Conservation (phyloP, 441 rosid species). For the Capsella rubella region DNA sequence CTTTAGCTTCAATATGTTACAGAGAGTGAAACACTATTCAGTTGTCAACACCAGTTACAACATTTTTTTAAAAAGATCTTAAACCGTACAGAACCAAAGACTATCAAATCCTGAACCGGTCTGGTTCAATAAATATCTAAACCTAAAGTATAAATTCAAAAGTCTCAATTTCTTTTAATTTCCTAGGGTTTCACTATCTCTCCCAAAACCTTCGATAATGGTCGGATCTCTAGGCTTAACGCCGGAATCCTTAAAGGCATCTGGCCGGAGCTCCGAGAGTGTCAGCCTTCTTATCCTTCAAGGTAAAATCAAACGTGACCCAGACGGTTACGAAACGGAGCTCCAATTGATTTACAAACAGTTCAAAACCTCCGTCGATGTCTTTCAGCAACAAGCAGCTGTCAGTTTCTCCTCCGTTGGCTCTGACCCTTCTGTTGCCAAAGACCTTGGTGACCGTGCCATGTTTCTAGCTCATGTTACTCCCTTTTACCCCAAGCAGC, state of each 20-base stretch:
- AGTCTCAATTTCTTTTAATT: not conserved
- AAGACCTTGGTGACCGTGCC: conserved; percentile 82
- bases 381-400: conserved; percentile 83
- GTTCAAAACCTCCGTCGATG: conserved; percentile 80
- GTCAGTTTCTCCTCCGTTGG: conserved; percentile 70
- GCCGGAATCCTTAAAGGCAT: conserved; percentile 69
- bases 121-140: conserved; percentile 28
- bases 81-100: conserved; percentile 7
- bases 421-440: conserved; percentile 66
- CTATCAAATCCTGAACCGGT: conserved; percentile 16
- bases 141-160: conserved; percentile 7
- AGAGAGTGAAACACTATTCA: not conserved
- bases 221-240: conserved; percentile 41
- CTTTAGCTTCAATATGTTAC: not conserved
- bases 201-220: conserved; percentile 30
- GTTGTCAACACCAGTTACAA: not conserved
- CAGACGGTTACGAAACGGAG: conserved; percentile 83
- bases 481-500: conserved; percentile 75
- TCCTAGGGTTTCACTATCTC: conserved; percentile 19
- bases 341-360: conserved; percentile 70
- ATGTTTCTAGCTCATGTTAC: conserved; percentile 81
- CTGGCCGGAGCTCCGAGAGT: conserved; percentile 82
- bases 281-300: conserved; percentile 72
- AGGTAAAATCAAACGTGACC: conserved; percentile 87
- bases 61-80: not conserved